A percentile compares a stretch with the other conserved stretches of the same genome.
Evolutionary conservation across 495 filamentous ascomycete genomes (phyloP).

Genomic region (Trichocladium antarcticum): DNA sequence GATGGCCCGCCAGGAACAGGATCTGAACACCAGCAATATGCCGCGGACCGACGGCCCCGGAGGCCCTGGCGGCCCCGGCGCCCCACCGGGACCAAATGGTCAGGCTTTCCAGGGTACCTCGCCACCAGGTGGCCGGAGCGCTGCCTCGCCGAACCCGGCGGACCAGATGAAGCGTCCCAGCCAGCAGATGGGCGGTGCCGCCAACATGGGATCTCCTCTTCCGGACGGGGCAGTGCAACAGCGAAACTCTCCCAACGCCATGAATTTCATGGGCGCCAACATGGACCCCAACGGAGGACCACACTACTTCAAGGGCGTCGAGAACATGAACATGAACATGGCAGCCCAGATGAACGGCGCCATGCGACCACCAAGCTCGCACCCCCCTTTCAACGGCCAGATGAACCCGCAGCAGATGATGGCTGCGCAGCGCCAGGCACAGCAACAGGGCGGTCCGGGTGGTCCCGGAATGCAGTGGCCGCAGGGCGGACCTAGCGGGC

Average conservation of each 20-base stretch:
- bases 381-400: slow-evolving; percentile 60
- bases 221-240: slow-evolving; percentile 58
- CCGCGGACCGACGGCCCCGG: slow-evolving; percentile 46
- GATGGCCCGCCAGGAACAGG: slow-evolving; percentile 96
- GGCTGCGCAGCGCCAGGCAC: slow-evolving; percentile 25
- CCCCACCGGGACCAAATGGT: slow-evolving; percentile 40
- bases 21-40: slow-evolving; percentile 47
- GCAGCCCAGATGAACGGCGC: slow-evolving; percentile 48
- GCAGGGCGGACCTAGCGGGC: slow-evolving; percentile 51
- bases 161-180: slow-evolving; percentile 85
- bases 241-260: slow-evolving; percentile 72
- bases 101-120: slow-evolving; percentile 59
- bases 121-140: slow-evolving; percentile 67
- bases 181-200: slow-evolving; percentile 71
- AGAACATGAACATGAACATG: slow-evolving; percentile 34
- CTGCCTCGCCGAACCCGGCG: slow-evolving; percentile 76
- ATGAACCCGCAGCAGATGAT: slow-evolving; percentile 44
- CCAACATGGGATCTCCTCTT: slow-evolving; percentile 66
- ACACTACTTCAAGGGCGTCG: slow-evolving; percentile 11
- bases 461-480: slow-evolving; percentile 44
- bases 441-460: slow-evolving; percentile 26
- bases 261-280: slow-evolving; percentile 57
- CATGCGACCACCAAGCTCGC: slow-evolving; percentile 82
- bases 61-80: slow-evolving; percentile 44
- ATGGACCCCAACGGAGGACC: slow-evolving; percentile 43